Conservation (phyloP, 2,329 filamentous ascomycete species). For the Pseudocercospora eumusae region DNA sequence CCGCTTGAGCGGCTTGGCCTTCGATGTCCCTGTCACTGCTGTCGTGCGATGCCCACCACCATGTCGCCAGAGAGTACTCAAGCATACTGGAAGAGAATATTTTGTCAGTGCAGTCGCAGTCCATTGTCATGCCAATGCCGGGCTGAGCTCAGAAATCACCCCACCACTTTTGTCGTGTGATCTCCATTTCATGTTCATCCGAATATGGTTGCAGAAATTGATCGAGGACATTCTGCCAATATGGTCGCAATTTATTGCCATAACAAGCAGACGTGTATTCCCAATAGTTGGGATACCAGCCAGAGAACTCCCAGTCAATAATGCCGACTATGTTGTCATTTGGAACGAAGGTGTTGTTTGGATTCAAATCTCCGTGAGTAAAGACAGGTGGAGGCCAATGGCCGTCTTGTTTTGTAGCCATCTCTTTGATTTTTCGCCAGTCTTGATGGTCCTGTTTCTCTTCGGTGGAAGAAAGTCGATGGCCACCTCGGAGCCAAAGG, state of each 20-base stretch:
- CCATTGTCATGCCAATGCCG: neutral
- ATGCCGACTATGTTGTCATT: slow-evolving; percentile 45
- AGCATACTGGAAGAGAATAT: neutral
- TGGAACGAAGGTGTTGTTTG: neutral
- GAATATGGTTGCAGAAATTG: neutral
- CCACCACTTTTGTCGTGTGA: neutral
- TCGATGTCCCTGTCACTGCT: neutral
- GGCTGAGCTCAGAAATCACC: neutral
- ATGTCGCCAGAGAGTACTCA: neutral
- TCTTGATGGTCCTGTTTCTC: slow-evolving; percentile 10
- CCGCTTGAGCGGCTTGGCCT: neutral
- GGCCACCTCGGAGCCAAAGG: slow-evolving; percentile 15
- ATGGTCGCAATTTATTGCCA: slow-evolving; percentile 38
- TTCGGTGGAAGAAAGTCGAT: slow-evolving; percentile 1
- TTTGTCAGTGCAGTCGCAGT: neutral
- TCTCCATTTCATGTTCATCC: neutral
- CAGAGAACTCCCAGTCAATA: slow-evolving; percentile 49
- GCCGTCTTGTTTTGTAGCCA: slow-evolving; percentile 42
- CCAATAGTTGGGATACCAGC: slow-evolving; percentile 53
- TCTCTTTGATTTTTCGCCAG: slow-evolving; percentile 37
- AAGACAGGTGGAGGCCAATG: slow-evolving; percentile 46
- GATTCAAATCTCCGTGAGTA: slow-evolving; percentile 54
- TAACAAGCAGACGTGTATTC: slow-evolving; percentile 46
- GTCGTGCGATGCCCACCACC: neutral
- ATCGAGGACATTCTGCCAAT: neutral